Base-by-base conservation (phyloP, 164 flowering plant genomes). In the Vitis rupestris region DNA sequence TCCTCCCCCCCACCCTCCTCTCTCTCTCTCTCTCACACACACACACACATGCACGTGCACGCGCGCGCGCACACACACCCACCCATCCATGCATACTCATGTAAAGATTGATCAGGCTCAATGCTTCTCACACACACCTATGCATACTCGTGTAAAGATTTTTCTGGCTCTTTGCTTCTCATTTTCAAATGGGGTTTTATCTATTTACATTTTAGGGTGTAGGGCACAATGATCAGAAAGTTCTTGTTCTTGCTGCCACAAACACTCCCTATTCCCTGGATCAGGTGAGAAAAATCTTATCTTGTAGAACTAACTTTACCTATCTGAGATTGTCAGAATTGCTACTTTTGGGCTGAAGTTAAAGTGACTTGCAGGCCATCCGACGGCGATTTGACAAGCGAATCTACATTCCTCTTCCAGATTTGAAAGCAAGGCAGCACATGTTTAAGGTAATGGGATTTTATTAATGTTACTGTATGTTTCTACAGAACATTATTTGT, bases 241-340 rank as follows among this genome's bases (percentile, higher is more conserved):
- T 96, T 74, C 98, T 96, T 72, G 97, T 93, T 80, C 97, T 96
- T 79, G 99, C 99, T 53, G 98, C 99, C 37, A 96, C 99, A 69
- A 96, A 96, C 82, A 96, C 99, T 68, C 99, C 99, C 48, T 96
- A 96, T 85, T 85, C 99, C 66, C 78, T 96, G 27, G 99, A 96
- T 82, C 99, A 96, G 97, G 99, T 96, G 71, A 70, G 50, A 14
- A 15, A 37, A 1, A 49, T 15, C 27, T 15, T 52, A 10, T 56
- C 17, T 13, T 27, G 10, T 50, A 19, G 57, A 11, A 12, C 50
- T 69, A 14, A 8, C 17, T n/a, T 16, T 29, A 19, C 49, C 9
- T 0, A 15, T 63, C 13, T 63, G 27, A 23, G 50, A 49, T 63
- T 76, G 60, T 76, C 12, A 48, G 10, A n/a, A 23, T 59, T 2